Evolutionary conservation across 2,329 filamentous ascomycete species (phyloP).

Genomic region (Verruconis gallopava): DNA sequence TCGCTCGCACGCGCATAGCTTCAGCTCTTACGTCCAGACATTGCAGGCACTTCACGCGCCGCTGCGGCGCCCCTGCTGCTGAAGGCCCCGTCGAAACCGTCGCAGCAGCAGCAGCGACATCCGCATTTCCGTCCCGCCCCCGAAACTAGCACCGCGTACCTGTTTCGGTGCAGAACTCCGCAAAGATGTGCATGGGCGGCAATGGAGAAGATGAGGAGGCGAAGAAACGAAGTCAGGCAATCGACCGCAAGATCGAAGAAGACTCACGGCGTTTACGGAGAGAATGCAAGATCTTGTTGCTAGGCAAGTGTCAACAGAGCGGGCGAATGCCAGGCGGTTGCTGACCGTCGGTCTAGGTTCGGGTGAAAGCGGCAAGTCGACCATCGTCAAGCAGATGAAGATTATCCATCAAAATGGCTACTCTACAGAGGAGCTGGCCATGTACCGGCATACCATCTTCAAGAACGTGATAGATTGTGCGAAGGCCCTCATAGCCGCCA

Average conservation of each 20-base stretch:
- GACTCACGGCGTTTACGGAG: slow-evolving; percentile 83
- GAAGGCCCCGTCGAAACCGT: not conserved
- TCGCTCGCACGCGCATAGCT: not conserved
- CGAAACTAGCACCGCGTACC: not conserved
- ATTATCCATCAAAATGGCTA: slow-evolving; percentile 99
- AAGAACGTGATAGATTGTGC: slow-evolving; percentile 97
- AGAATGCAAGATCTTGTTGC: slow-evolving; percentile 96
- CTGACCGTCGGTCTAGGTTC: slow-evolving; percentile 49
- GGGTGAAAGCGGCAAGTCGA: slow-evolving; percentile 96
- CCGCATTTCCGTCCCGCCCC: not conserved
- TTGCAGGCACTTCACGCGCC: not conserved
- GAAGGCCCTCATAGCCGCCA: slow-evolving; percentile 80
- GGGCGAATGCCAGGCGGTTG: not conserved
- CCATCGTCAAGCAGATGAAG: slow-evolving; percentile 99
- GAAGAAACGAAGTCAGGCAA: slow-evolving; percentile 93
- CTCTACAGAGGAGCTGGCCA: slow-evolving; percentile 79
- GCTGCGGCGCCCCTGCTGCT: not conserved
- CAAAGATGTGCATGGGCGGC: slow-evolving; percentile 85
- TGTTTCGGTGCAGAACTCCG: slow-evolving; percentile 20
- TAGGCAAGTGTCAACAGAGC: slow-evolving; percentile 54
- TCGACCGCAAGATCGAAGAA: slow-evolving; percentile 86
- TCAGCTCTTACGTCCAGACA: not conserved
- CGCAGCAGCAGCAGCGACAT: not conserved
- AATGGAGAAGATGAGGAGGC: slow-evolving; percentile 76
- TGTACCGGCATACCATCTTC: slow-evolving; percentile 93